Conservation (phyloP, 345 rosid genomes). For the Garcia nutans region DNA sequence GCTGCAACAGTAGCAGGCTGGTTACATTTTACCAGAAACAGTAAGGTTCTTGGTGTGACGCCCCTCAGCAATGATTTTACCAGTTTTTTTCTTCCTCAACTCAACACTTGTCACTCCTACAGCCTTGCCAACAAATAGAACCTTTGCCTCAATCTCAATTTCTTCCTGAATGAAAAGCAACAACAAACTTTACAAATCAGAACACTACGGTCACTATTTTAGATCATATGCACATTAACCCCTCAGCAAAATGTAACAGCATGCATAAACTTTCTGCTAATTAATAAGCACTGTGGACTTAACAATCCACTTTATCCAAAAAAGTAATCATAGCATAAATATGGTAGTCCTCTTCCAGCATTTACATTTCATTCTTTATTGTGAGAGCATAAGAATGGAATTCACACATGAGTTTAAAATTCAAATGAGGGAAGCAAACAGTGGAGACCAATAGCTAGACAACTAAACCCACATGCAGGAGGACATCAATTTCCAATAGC, state of each 20-base stretch:
- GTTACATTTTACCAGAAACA: slow-evolving; percentile 51
- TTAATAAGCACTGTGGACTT: too few relatives aligned
- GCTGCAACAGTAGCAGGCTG: not conserved
- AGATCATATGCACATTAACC: not conserved
- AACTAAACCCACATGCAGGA: not conserved
- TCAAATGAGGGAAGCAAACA: not conserved
- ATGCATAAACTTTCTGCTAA: too few relatives aligned
- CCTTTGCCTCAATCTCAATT: slow-evolving; percentile 62
- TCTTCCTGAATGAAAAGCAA: slow-evolving; percentile 51
- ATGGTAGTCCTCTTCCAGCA: not conserved
- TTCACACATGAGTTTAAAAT: not conserved
- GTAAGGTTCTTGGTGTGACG: slow-evolving; percentile 88
- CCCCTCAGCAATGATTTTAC: slow-evolving; percentile 82
- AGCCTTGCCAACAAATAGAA: slow-evolving; percentile 74
- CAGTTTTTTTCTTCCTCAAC: slow-evolving; percentile 70
- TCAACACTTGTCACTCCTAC: slow-evolving; percentile 76
- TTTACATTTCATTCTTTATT: not conserved
- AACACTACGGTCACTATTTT: not conserved
- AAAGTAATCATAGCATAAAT: not conserved
- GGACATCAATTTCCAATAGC: not conserved
- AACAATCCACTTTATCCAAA: not conserved
- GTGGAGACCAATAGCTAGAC: not conserved
- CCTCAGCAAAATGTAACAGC: too few relatives aligned
- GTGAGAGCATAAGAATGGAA: not conserved
- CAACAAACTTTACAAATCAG: not conserved